phyloP scores from a whole-genome alignment of 495 filamentous ascomycete species.

The Aspergillus wentii region DNA sequence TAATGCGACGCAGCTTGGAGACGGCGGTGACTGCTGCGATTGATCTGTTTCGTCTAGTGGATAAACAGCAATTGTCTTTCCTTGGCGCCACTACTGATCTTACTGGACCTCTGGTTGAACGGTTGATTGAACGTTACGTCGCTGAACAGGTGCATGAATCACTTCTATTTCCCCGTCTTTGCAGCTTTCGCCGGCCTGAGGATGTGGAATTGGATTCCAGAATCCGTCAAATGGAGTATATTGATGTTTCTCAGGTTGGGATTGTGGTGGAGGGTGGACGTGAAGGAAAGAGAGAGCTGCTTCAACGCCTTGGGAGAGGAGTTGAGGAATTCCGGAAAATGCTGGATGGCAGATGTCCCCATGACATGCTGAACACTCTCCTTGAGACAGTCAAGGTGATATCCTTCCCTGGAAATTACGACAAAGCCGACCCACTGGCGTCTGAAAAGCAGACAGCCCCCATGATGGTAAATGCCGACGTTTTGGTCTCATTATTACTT shows the following conservation, averaged over 20 bases:
- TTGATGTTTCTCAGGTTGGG: constrained; percentile 93
- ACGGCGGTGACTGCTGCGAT: constrained; percentile 90
- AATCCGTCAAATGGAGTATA: constrained; percentile 85
- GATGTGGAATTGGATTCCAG: constrained; percentile 89
- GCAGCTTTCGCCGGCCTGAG: constrained; percentile 69
- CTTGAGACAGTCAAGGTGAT: constrained; percentile 82
- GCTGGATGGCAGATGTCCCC: constrained; percentile 75
- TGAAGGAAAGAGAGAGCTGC: constrained; percentile 66
- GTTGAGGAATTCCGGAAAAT: constrained; percentile 90
- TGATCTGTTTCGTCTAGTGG: constrained; percentile 90
- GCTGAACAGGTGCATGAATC: constrained; percentile 89
- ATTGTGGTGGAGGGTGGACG: constrained; percentile 72
- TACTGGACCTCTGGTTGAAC: constrained; percentile 86
- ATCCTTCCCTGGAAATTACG: constrained; percentile 48
- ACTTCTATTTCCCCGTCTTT: constrained; percentile 77
- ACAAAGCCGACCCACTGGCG: constrained; percentile 23
- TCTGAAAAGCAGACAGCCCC: constrained; percentile 57
- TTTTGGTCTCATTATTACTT: constrained; percentile 85
- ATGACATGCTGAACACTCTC: constrained; percentile 90
- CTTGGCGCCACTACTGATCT: constrained; percentile 91
- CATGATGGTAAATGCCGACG: constrained; percentile 92
- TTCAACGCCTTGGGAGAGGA: constrained; percentile 64
- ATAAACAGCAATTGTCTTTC: constrained; percentile 90
- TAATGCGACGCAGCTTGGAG: constrained; percentile 81
- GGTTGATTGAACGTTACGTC: constrained; percentile 91